Evolutionary conservation across 2,329 filamentous ascomycete genomes (phyloP).

Genomic region (Thermomyces lanuginosus): DNA sequence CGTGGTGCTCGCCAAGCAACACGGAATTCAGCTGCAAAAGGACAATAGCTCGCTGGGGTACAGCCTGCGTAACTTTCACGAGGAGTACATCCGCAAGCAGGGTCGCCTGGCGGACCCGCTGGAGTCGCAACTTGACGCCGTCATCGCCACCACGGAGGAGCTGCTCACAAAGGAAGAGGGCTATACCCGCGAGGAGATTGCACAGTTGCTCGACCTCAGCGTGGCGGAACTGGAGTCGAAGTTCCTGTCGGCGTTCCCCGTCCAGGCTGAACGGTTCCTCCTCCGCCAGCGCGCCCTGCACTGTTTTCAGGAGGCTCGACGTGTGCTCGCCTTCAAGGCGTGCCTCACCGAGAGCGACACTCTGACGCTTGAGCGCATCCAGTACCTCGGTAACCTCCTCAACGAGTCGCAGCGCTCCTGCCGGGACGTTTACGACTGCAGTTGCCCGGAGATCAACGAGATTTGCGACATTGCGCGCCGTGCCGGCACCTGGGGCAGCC

Average conservation of each 20-base stretch:
- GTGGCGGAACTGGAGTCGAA: conserved; percentile 55
- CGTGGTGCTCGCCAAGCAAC: conserved; percentile 43
- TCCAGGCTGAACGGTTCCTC: conserved; percentile 74
- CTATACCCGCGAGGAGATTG: conserved; percentile 77
- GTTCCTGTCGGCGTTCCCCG: conserved; percentile 77
- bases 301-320: conserved; percentile 75
- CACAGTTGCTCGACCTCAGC: conserved; percentile 50
- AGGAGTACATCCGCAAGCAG: conserved; percentile 51
- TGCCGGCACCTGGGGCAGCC: conserved; percentile 68
- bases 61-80: conserved; percentile 73
- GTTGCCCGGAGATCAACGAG: conserved; percentile 78
- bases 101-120: conserved; percentile 33
- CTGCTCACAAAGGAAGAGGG: conserved; percentile 65
- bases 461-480: conserved; percentile 63
- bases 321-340: conserved; percentile 68
- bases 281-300: conserved; percentile 77
- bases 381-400: conserved; percentile 61
- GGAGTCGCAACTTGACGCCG: conserved; percentile 53
- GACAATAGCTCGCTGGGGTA: conserved; percentile 72
- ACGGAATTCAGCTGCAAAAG: conserved; percentile 48
- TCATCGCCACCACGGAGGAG: conserved; percentile 52
- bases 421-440: conserved; percentile 76
- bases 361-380: conserved; percentile 49
- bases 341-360: conserved; percentile 46
- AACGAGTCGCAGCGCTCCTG: conserved; percentile 84